Percentiles rank a stretch among this genome's conserved stretches.
phyloP scores from a whole-genome alignment of 176 grass and related monocot species.

The Cymbopogon citratus region DNA sequence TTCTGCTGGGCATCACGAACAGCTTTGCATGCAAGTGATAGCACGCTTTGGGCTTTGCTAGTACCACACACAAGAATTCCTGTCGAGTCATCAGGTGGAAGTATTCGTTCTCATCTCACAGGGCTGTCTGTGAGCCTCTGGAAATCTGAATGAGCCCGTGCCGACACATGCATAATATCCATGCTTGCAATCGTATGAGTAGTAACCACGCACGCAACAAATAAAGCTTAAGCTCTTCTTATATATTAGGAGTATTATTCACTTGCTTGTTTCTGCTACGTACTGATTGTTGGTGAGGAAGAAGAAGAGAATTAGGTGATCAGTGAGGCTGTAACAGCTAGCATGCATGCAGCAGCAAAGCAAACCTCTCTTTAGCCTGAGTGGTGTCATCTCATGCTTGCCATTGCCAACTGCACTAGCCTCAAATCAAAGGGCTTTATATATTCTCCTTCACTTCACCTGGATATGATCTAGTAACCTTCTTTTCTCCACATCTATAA shows the following conservation, averaged over 20 bases:
- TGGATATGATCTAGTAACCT: conserved; percentile 30
- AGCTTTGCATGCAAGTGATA: conserved; percentile 3
- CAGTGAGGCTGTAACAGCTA: background rate
- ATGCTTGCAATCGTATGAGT: background rate
- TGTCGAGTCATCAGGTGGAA: background rate
- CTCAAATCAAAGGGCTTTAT: conserved; percentile 13
- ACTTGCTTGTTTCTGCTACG: background rate
- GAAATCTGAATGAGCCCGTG: background rate
- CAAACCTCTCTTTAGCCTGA: conserved; percentile 21
- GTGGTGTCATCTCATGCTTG: conserved; percentile 62
- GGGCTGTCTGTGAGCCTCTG: background rate
- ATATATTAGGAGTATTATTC: too few relatives aligned
- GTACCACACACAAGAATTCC: background rate
- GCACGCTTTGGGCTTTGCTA: background rate
- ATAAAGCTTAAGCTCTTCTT: background rate
- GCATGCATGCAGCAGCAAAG: background rate
- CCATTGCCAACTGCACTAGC: conserved; percentile 34
- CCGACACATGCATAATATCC: background rate
- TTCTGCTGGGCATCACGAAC: background rate
- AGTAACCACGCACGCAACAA: background rate
- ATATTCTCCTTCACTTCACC: conserved; percentile 30
- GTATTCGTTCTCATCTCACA: background rate
- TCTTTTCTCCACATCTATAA: conserved; percentile 14
- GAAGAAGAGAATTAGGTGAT: background rate
- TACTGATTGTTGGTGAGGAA: background rate